Percentiles rank a stretch among this genome's conserved stretches.
phyloP scores from a whole-genome alignment of 208 protist species.

The Leishmania gerbilli region DNA sequence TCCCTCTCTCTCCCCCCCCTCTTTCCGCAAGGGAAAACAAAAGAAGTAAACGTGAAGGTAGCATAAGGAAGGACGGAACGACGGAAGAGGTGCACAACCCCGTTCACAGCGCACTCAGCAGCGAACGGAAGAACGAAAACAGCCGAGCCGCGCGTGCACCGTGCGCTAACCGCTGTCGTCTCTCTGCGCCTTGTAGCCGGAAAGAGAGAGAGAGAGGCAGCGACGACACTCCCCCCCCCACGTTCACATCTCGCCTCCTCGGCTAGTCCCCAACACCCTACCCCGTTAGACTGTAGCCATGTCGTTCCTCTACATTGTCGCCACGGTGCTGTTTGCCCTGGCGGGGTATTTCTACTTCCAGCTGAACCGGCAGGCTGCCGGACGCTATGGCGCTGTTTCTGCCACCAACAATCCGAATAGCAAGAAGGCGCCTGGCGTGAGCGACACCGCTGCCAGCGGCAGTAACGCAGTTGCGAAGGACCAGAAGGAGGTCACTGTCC shows the following conservation, averaged over 20 bases:
- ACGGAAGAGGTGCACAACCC: neutral
- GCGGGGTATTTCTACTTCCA: slow-evolving; percentile 55
- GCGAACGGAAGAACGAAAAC: too few relatives aligned
- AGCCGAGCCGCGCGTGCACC: too few relatives aligned
- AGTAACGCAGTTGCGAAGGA: neutral
- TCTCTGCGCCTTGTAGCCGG: neutral
- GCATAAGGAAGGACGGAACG: neutral
- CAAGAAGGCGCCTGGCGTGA: slow-evolving; percentile 1
- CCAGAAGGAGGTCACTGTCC: slow-evolving; percentile 61
- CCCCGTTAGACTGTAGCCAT: neutral
- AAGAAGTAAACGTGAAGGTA: neutral
- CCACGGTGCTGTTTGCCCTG: slow-evolving; percentile 44
- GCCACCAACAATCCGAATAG: neutral
- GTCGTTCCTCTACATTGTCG: slow-evolving; percentile 39
- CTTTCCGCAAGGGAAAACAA: neutral
- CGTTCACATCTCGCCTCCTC: neutral
- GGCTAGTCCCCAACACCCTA: neutral
- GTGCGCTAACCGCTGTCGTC: too few relatives aligned
- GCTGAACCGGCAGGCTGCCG: slow-evolving; percentile 27
- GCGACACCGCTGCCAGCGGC: neutral
- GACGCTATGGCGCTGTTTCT: neutral
- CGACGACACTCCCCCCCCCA: neutral
- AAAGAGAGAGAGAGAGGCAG: neutral
- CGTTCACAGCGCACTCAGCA: too few relatives aligned
- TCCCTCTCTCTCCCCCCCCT: neutral